A percentile compares a stretch with the other conserved stretches of the same genome.
Evolutionary conservation across 2,329 filamentous ascomycete species (phyloP).

Genomic region (Arthrinium puccinioides): DNA sequence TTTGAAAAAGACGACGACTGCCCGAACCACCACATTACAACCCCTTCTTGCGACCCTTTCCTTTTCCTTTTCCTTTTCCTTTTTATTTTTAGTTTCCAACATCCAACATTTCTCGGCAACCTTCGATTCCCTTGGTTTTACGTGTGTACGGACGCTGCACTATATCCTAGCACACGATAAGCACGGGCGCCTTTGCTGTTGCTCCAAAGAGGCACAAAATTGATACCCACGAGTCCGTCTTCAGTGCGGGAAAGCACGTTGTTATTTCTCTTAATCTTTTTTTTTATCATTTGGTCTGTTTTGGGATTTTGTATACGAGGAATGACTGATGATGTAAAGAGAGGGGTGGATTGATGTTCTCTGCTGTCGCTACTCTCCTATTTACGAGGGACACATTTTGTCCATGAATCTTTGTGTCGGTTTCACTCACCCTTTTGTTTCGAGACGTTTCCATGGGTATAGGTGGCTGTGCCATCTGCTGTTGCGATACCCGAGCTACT

Average conservation of each 20-base stretch:
- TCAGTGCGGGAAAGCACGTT: conserved; percentile 6
- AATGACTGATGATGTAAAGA: conserved; percentile 15
- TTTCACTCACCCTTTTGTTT: too few relatives aligned
- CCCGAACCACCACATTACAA: conserved; percentile 5
- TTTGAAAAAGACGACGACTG: too few relatives aligned
- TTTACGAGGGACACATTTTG: too few relatives aligned
- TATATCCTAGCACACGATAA: conserved; percentile 4
- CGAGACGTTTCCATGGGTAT: conserved; percentile 11
- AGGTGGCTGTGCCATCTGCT: conserved; percentile 26
- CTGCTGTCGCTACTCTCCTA: conserved; percentile 11
- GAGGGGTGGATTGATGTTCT: background rate
- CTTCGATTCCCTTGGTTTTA: too few relatives aligned
- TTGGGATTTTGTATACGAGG: conserved; percentile 19
- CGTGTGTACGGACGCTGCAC: too few relatives aligned
- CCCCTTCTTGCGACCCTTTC: too few relatives aligned
- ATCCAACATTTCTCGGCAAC: conserved; percentile 8
- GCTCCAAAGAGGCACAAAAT: conserved; percentile 5
- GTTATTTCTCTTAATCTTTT: conserved; percentile 8
- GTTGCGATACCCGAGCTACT: conserved; percentile 23
- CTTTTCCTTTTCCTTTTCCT: too few relatives aligned
- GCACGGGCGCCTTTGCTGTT: too few relatives aligned
- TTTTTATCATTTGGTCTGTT: conserved; percentile 10
- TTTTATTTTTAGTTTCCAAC: conserved; percentile 8
- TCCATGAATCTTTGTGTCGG: too few relatives aligned
- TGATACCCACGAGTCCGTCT: conserved; percentile 13